Conservation (phyloP, 1,139 yeast species). For the Yamadazyma membranifaciens region DNA sequence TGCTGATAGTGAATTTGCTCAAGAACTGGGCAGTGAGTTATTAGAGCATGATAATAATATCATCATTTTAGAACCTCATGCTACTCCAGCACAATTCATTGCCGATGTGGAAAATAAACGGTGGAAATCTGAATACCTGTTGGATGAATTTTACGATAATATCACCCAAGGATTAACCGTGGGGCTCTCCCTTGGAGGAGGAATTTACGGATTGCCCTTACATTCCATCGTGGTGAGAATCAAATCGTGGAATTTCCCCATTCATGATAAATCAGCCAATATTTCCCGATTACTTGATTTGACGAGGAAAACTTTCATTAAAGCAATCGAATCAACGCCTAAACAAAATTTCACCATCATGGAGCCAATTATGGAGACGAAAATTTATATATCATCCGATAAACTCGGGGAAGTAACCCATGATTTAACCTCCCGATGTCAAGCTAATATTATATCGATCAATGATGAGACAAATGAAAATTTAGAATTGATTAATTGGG, state of each 20-base stretch:
- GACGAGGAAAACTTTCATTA: constrained; percentile 32
- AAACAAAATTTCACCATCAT: constrained; percentile 36
- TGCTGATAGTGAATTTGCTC: constrained; percentile 29
- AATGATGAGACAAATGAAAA: constrained; percentile 55
- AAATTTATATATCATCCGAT: constrained; percentile 65
- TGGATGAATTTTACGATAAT: constrained; percentile 53
- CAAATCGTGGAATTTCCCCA: constrained; percentile 52
- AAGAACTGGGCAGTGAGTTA: constrained; percentile 39
- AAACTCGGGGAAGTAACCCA: constrained; percentile 83
- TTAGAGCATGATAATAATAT: constrained; percentile 39
- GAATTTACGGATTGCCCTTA: constrained; percentile 59
- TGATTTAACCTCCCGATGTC: constrained; percentile 65
- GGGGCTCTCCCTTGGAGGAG: constrained; percentile 79
- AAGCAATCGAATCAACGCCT: constrained; percentile 28
- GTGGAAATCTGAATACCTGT: constrained; percentile 51
- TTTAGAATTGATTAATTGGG: constrained; percentile 39
- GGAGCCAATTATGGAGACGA: constrained; percentile 86
- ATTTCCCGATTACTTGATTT: constrained; percentile 28
- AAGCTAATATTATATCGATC: constrained; percentile 65
- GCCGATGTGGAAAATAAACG: constrained; percentile 34
- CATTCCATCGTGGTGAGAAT: constrained; percentile 60
- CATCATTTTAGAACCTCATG: constrained; percentile 27
- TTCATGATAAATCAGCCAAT: constrained; percentile 39
- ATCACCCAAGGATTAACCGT: constrained; percentile 63
- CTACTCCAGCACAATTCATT: constrained; percentile 27